Percentiles rank a stretch among this genome's conserved stretches.
Evolutionary conservation across 192 early-diverging fungal genomes (phyloP).

Genomic region (Umbelopsis vinacea): DNA sequence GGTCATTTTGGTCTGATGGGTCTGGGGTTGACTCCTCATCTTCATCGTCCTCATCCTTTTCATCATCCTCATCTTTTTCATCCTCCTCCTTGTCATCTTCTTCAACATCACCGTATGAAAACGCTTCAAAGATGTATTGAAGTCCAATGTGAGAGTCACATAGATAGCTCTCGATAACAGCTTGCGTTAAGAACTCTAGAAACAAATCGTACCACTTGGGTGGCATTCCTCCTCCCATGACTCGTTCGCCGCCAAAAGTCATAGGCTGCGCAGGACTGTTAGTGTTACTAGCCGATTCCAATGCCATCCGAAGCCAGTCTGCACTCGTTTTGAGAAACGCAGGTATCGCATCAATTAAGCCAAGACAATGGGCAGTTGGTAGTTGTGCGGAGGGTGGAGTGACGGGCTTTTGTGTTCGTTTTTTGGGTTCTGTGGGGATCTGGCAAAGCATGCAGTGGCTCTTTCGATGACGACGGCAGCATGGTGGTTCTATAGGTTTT

Average conservation of each 20-base stretch:
- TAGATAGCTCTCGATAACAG: constrained; percentile 55
- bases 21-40: constrained; percentile 28
- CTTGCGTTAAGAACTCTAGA: constrained; percentile 58
- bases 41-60: constrained; percentile 26
- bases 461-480: constrained; percentile 53
- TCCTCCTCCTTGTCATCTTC: constrained; percentile 38
- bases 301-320: constrained; percentile 41
- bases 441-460: constrained; percentile 45
- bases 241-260: constrained; percentile 42
- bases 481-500: constrained; percentile 29
- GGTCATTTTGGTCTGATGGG: neutral
- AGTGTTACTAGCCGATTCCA: constrained; percentile 27
- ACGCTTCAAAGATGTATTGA: constrained; percentile 55
- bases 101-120: constrained; percentile 56
- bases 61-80: constrained; percentile 20
- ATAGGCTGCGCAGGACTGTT: constrained; percentile 23
- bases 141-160: constrained; percentile 51
- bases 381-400: constrained; percentile 1
- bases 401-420: neutral
- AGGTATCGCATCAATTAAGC: constrained; percentile 54
- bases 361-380: constrained; percentile 28
- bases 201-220: constrained; percentile 58
- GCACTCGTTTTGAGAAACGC: constrained; percentile 54
- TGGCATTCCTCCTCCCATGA: constrained; percentile 49
- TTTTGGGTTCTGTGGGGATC: neutral